Percentiles rank a stretch among this genome's conserved stretches.
Conservation (phyloP, 148 eudicot genomes). For the Silene latifolia region DNA sequence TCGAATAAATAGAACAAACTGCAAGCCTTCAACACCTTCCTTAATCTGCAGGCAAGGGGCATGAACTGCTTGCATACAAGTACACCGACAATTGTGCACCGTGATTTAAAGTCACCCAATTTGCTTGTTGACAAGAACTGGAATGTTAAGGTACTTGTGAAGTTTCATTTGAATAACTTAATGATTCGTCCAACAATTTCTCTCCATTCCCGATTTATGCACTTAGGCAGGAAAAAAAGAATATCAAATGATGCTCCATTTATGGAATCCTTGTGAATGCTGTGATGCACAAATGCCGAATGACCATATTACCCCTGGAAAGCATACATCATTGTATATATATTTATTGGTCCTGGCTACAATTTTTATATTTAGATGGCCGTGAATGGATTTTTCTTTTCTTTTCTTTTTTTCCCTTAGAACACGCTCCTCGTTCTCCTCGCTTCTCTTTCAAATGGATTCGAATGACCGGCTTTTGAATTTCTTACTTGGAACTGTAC, state of each 20-base stretch:
- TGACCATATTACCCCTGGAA: neutral
- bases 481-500: neutral
- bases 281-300: neutral
- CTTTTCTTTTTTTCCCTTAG: neutral
- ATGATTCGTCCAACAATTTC: neutral
- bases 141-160: conserved; percentile 81
- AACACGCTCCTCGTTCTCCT: neutral
- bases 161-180: conserved; percentile 9
- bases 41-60: conserved; percentile 78
- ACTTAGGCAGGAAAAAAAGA: neutral
- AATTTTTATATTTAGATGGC: neutral
- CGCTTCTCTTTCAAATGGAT: neutral
- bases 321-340: neutral
- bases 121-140: conserved; percentile 93
- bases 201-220: neutral
- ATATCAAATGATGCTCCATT: neutral
- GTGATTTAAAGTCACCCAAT: conserved; percentile 97
- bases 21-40: conserved; percentile 2
- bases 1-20: conserved; percentile 3
- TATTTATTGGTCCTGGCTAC: no score
- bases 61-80: conserved; percentile 98
- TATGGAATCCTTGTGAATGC: neutral
- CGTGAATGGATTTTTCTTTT: neutral
- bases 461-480: neutral
- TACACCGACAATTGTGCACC: conserved; percentile 95